Conservation (phyloP, 768 basidiomycete genomes). For the Leccinum boreale region DNA sequence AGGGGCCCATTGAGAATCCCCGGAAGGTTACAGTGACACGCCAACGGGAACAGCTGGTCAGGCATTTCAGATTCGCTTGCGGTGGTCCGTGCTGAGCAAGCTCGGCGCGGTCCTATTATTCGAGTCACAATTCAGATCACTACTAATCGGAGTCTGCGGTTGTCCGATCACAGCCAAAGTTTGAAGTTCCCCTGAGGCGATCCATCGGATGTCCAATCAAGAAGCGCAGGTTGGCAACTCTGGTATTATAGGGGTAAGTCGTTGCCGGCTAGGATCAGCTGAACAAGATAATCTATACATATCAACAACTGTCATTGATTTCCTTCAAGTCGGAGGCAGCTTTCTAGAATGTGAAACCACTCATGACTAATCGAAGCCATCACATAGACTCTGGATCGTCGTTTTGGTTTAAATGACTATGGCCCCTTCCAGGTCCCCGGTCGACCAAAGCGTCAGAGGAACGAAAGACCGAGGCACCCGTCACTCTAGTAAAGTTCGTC, state of each 20-base stretch:
- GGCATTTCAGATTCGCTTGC: not conserved
- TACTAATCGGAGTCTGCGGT: not conserved
- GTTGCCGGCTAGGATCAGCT: not conserved
- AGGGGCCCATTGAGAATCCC: not conserved
- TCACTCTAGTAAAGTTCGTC: not conserved
- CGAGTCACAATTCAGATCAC: not conserved
- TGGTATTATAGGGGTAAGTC: not conserved
- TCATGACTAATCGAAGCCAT: not conserved
- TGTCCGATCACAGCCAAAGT: not conserved
- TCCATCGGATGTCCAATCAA: not conserved
- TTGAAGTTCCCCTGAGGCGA: not conserved
- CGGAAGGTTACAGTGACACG: not conserved
- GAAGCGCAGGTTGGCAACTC: not conserved
- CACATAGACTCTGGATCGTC: not conserved
- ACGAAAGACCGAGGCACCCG: not conserved
- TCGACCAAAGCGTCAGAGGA: not conserved
- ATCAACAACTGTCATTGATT: not conserved
- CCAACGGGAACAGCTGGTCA: not conserved
- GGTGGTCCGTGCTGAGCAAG: not conserved
- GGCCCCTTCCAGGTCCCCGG: not conserved
- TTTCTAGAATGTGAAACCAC: not conserved
- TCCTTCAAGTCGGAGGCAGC: not conserved
- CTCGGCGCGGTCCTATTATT: not conserved
- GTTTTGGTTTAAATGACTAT: slow-evolving; percentile 2
- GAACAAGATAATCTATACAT: slow-evolving; percentile 1